Conservation (phyloP, 1,284 basidiomycete species). For the Taiwanofungus camphoratus region DNA sequence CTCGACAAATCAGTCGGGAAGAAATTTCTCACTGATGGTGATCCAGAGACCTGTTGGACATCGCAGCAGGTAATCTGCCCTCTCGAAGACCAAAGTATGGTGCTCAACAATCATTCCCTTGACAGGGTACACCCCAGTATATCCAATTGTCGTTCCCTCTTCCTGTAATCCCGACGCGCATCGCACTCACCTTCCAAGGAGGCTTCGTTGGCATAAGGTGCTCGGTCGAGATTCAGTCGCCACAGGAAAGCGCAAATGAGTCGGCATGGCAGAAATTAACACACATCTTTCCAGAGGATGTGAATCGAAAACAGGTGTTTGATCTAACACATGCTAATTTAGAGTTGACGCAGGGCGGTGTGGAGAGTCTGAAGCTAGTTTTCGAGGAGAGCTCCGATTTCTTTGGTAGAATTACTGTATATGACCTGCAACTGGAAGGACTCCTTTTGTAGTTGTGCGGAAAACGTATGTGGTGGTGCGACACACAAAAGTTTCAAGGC, state of each 20-base stretch:
- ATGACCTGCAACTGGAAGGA: slow-evolving; percentile 56
- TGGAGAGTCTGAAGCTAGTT: slow-evolving; percentile 51
- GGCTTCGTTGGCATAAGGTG: slow-evolving; percentile 74
- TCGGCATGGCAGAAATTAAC: slow-evolving; percentile 42
- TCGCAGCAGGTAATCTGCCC: slow-evolving; percentile 68
- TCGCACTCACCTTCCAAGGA: slow-evolving; percentile 75
- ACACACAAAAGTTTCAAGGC: no score
- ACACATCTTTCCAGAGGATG: slow-evolving; percentile 68
- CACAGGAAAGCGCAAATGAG: slow-evolving; percentile 20
- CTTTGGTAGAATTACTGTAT: slow-evolving; percentile 70
- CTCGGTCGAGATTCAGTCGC: slow-evolving; percentile 36
- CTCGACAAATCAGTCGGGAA: slow-evolving; percentile 74
- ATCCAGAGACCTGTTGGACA: slow-evolving; percentile 78
- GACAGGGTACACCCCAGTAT: slow-evolving; percentile 72
- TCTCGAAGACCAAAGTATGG: no score
- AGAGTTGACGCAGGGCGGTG: slow-evolving; percentile 21
- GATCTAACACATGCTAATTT: slow-evolving; percentile 32
- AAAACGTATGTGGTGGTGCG: background rate
- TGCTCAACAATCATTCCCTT: background rate
- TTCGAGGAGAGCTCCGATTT: slow-evolving; percentile 77
- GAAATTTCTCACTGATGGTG: slow-evolving; percentile 64
- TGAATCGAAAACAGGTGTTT: slow-evolving; percentile 66
- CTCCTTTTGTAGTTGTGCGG: background rate
- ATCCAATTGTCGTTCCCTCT: slow-evolving; percentile 57
- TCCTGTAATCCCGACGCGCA: slow-evolving; percentile 45